Evolutionary conservation across 1,284 basidiomycete species (phyloP).

Genomic region (Boletus smithii): DNA sequence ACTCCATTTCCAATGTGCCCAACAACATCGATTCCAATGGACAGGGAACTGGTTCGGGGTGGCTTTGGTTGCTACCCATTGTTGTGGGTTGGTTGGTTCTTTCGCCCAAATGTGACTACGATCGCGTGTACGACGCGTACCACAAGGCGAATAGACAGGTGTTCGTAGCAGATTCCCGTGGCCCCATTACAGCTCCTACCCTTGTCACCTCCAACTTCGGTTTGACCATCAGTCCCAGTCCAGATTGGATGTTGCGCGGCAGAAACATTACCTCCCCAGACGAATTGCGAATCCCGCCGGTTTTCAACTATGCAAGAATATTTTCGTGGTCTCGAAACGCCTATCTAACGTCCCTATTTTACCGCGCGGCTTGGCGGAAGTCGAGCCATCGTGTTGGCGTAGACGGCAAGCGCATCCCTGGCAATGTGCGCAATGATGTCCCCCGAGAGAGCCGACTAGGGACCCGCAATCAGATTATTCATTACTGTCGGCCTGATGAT

Average conservation of each 20-base stretch:
- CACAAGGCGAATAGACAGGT: constrained; percentile 30
- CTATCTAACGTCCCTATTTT: constrained; percentile 20
- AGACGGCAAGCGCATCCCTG: neutral
- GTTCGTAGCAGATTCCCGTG: constrained; percentile 1
- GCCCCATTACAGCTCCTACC: constrained; percentile 1
- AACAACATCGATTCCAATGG: constrained; percentile 32
- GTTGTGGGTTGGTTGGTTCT: constrained; percentile 42
- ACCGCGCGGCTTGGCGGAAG: constrained; percentile 22
- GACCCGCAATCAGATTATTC: constrained; percentile 24
- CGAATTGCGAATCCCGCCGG: constrained; percentile 25
- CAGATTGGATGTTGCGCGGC: constrained; percentile 1
- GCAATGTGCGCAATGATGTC: neutral
- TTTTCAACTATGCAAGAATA: constrained; percentile 34
- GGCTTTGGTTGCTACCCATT: constrained; percentile 43
- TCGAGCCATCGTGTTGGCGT: constrained; percentile 4
- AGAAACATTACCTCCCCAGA: constrained; percentile 15
- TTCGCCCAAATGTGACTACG: constrained; percentile 40
- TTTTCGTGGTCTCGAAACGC: constrained; percentile 26
- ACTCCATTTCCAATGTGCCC: constrained; percentile 34
- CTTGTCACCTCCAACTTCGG: constrained; percentile 15
- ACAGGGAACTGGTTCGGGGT: constrained; percentile 38
- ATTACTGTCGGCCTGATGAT: constrained; percentile 22
- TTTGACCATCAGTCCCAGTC: constrained; percentile 18
- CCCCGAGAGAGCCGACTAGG: constrained; percentile 24
- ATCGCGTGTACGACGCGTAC: constrained; percentile 33